These are phyloP conservation scores for Hypoxylon subgilvum DNA, from an alignment of 495 filamentous ascomycete species.

Conservation along the genomic window DNA sequence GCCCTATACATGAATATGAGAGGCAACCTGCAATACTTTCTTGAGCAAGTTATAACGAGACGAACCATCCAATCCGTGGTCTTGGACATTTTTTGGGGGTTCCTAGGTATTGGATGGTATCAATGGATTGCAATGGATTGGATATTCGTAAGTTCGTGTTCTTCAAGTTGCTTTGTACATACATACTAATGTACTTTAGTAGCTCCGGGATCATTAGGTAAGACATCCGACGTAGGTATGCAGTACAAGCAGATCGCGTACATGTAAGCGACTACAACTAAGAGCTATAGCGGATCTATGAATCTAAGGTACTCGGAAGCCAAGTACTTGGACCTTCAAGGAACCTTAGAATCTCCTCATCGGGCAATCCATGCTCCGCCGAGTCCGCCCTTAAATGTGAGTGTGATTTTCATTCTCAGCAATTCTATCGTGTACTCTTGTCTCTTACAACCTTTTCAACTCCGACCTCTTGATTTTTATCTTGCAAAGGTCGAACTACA, in stretches of 20 bases:
- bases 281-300: background rate
- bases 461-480: background rate
- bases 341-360: background rate
- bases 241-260: too few species aligned
- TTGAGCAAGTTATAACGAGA: too few species aligned
- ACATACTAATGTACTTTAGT: background rate
- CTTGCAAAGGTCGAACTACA: background rate
- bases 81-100: slow-evolving; percentile 1
- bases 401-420: slow-evolving; percentile 13
- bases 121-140: too few species aligned
- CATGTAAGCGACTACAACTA: too few species aligned
- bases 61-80: background rate
- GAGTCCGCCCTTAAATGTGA: too few species aligned
- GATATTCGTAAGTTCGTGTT: background rate
- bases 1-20: too few species aligned
- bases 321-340: background rate
- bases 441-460: background rate
- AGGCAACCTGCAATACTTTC: too few species aligned
- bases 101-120: slow-evolving; percentile 1
- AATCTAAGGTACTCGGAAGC: background rate
- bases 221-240: too few species aligned
- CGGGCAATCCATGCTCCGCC: slow-evolving; percentile 20
- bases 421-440: background rate
- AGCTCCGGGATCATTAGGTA: background rate
- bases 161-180: background rate